These are phyloP conservation scores for Shiraia sp. DNA, from an alignment of 2,329 filamentous ascomycete genomes.

Conservation along the genomic window DNA sequence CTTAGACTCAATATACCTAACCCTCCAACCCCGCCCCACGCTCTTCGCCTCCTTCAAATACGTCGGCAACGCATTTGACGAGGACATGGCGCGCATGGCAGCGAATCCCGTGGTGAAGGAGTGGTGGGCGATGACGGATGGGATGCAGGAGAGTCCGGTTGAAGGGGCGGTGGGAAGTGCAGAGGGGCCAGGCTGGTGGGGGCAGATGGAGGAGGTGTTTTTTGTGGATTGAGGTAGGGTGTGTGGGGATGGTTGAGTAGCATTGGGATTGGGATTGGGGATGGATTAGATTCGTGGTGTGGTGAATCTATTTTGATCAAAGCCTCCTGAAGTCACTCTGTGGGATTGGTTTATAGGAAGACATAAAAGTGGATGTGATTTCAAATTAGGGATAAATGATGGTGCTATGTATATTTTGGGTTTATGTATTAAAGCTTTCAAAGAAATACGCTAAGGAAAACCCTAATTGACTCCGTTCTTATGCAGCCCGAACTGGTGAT, in stretches of 20 bases:
- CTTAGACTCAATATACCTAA: constrained; percentile 71
- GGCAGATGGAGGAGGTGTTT: constrained; percentile 70
- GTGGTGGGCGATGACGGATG: constrained; percentile 83
- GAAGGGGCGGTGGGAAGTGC: constrained; percentile 49
- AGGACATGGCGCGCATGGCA: constrained; percentile 76
- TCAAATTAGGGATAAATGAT: too few relatives aligned
- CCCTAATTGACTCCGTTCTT: too few relatives aligned
- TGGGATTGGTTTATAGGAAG: too few relatives aligned
- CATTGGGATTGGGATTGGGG: too few relatives aligned
- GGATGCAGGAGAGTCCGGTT: constrained; percentile 66
- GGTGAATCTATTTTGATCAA: too few relatives aligned
- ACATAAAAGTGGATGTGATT: too few relatives aligned
- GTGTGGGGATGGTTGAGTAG: neutral
- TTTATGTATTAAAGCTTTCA: too few relatives aligned
- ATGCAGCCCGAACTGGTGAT: too few relatives aligned
- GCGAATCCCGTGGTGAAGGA: constrained; percentile 72
- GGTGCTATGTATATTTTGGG: too few relatives aligned
- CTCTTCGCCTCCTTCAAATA: constrained; percentile 81
- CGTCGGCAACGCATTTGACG: constrained; percentile 70
- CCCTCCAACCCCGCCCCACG: constrained; percentile 60
- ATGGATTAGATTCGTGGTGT: too few relatives aligned
- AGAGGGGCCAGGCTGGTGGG: constrained; percentile 63
- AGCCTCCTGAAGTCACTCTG: too few relatives aligned
- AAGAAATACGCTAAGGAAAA: too few relatives aligned
- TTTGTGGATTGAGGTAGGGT: constrained; percentile 47